phyloP scores from a whole-genome alignment of 1,284 basidiomycete genomes.

The Irpex sp. region DNA sequence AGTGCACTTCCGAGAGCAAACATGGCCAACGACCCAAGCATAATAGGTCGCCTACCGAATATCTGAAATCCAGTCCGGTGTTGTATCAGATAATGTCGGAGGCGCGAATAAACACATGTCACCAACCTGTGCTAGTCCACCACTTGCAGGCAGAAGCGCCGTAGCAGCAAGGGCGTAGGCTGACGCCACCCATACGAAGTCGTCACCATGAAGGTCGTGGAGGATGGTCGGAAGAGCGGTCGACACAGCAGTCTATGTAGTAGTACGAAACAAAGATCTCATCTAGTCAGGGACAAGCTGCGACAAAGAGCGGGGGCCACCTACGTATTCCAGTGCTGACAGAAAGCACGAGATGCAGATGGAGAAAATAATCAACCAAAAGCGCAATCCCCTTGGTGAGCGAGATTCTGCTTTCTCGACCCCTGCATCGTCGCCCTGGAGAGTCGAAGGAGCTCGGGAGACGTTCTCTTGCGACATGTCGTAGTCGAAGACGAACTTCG shows the following conservation, averaged over 20 bases:
- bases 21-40: conserved; percentile 7
- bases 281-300: conserved; percentile 4
- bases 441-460: not conserved
- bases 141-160: conserved; percentile 7
- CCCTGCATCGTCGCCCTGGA: not conserved
- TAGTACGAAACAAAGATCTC: conserved; percentile 11
- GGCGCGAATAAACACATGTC: not conserved
- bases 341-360: conserved; percentile 8
- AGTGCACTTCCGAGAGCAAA: conserved; percentile 12
- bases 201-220: conserved; percentile 5
- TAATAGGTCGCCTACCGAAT: conserved; percentile 10
- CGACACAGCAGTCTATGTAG: not conserved
- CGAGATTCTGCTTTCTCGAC: not conserved
- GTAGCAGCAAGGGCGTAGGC: conserved; percentile 9
- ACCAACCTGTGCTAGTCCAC: conserved; percentile 11
- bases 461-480: not conserved
- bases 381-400: not conserved
- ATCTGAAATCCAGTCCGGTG: not conserved
- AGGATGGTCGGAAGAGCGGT: conserved; percentile 10
- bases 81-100: not conserved
- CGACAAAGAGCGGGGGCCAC: not conserved
- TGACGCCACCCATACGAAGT: conserved; percentile 11
- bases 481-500: not conserved
- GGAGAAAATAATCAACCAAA: conserved; percentile 7
- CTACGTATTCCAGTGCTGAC: conserved; percentile 7